Conservation (phyloP, 169 alveolate genomes). For the Plasmodium cynomolgi region DNA sequence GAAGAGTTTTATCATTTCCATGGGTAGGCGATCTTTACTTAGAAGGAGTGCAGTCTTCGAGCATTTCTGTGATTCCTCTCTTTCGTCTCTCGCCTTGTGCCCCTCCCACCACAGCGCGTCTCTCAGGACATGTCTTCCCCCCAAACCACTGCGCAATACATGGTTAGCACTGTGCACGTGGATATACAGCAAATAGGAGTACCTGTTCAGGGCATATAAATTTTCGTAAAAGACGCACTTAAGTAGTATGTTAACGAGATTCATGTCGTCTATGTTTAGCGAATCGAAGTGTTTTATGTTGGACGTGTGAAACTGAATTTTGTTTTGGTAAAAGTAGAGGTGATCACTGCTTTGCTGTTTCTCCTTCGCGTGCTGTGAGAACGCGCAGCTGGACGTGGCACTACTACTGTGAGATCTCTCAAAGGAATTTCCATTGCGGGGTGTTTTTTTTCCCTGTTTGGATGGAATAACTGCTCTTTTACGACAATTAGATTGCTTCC, state of each 20-base stretch:
- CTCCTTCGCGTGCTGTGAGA: neutral
- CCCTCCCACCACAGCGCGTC: neutral
- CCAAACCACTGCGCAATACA: neutral
- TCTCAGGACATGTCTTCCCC: neutral
- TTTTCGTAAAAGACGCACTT: slow-evolving; percentile 49
- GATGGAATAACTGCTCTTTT: neutral
- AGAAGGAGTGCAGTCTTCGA: neutral
- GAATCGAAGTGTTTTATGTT: slow-evolving; percentile 58
- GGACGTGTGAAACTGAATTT: neutral
- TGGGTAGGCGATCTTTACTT: neutral
- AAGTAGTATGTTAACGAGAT: slow-evolving; percentile 28
- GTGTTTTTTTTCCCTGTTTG: neutral
- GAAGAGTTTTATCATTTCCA: slow-evolving; percentile 18
- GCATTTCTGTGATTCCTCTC: neutral
- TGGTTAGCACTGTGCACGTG: neutral
- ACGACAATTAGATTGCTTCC: too few relatives aligned
- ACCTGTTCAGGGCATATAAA: slow-evolving; percentile 24
- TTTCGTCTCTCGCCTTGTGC: neutral
- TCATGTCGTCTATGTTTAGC: slow-evolving; percentile 32
- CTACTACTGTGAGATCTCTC: neutral
- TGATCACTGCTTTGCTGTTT: neutral
- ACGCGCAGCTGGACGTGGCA: neutral
- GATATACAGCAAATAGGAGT: neutral
- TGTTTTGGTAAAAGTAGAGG: neutral
- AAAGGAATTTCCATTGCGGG: neutral